These are phyloP conservation scores for Taiozyma sp. DNA, from an alignment of 1,139 yeast species.

Conservation along the genomic window DNA sequence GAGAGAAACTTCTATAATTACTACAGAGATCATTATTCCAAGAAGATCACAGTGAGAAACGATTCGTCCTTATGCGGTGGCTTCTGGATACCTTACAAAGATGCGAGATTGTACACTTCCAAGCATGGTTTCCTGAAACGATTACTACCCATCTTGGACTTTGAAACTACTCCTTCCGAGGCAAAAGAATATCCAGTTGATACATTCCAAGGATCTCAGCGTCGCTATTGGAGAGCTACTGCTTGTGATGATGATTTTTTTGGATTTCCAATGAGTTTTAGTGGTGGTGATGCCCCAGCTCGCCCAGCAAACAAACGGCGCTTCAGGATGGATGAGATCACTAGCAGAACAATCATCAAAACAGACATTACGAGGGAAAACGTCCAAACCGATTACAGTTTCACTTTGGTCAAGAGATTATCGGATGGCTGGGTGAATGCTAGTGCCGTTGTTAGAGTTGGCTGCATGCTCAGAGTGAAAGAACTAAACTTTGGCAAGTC, in stretches of 20 bases:
- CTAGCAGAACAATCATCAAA: constrained; percentile 1
- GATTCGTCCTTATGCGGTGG: constrained; percentile 24
- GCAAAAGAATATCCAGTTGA: constrained; percentile 8
- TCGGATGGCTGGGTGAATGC: constrained; percentile 25
- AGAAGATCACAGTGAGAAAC: constrained; percentile 7
- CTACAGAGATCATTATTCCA: constrained; percentile 2
- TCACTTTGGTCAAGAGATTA: constrained; percentile 10
- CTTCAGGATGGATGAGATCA: constrained; percentile 6
- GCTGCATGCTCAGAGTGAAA: constrained; percentile 14
- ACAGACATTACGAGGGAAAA: constrained; percentile 8
- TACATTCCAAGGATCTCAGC: constrained; percentile 6
- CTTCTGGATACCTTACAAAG: constrained; percentile 16
- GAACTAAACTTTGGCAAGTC: constrained; percentile 16
- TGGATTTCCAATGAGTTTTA: constrained; percentile 16
- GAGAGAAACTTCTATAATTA: constrained; percentile 14
- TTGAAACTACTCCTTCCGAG: constrained; percentile 12
- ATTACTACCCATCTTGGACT: constrained; percentile 16
- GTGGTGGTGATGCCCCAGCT: constrained; percentile 16
- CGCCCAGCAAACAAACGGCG: constrained; percentile 2
- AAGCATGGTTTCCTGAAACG: constrained; percentile 15
- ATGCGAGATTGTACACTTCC: constrained; percentile 12
- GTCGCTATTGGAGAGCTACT: constrained; percentile 13
- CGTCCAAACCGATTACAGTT: not conserved
- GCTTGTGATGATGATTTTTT: constrained; percentile 9
- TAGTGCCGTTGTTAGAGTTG: constrained; percentile 9